phyloP scores from a whole-genome alignment of 2,329 filamentous ascomycete genomes.

The Trichoderma citrinoviride region DNA sequence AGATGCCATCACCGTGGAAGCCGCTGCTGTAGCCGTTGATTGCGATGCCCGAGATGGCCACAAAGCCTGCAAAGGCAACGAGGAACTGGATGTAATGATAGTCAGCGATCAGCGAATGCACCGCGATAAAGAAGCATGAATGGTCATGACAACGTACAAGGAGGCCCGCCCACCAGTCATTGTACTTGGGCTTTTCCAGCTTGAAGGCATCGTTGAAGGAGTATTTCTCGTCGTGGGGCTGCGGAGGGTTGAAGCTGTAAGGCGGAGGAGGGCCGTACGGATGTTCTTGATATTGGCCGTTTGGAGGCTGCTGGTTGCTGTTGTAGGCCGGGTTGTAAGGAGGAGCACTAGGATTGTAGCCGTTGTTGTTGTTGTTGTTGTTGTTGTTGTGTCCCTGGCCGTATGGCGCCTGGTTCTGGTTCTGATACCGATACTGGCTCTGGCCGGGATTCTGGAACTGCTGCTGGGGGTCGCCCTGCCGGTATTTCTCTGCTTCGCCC shows the following conservation, averaged over 20 bases:
- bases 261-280: slow-evolving; percentile 33
- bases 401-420: slow-evolving; percentile 24
- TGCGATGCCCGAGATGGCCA: slow-evolving; percentile 70
- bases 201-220: slow-evolving; percentile 80
- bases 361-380: not conserved
- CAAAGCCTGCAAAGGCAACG: slow-evolving; percentile 67
- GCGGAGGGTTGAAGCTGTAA: slow-evolving; percentile 39
- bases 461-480: slow-evolving; percentile 23
- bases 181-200: slow-evolving; percentile 78
- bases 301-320: not conserved
- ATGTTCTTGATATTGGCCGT: not conserved
- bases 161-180: slow-evolving; percentile 86
- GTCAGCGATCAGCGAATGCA: not conserved
- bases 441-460: slow-evolving; percentile 22
- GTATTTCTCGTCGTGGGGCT: slow-evolving; percentile 46
- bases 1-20: slow-evolving; percentile 70
- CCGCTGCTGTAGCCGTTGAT: slow-evolving; percentile 69
- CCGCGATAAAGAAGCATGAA: too few species aligned
- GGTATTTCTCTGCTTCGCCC: slow-evolving; percentile 38
- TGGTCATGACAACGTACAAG: slow-evolving; percentile 50
- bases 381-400: slow-evolving; percentile 18
- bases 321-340: slow-evolving; percentile 3
- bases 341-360: slow-evolving; percentile 3
- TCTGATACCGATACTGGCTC: slow-evolving; percentile 25
- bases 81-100: slow-evolving; percentile 55